Percentiles rank a stretch among this genome's conserved stretches.
Conservation (phyloP, 208 protist species). For the Kentomonas sorsogonicus region DNA sequence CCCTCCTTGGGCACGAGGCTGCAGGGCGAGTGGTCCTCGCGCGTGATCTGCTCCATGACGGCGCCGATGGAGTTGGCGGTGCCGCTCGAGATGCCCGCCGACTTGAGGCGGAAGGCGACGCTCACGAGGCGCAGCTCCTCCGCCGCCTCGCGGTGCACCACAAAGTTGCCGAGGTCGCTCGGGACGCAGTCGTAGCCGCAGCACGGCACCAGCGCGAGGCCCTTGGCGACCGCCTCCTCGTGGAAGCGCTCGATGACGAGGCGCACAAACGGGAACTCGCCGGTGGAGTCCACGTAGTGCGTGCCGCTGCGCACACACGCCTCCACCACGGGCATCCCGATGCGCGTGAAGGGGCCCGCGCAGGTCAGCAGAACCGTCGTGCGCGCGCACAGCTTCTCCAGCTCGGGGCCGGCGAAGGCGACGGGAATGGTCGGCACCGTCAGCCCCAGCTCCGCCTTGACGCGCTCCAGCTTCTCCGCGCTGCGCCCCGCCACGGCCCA, state of each 20-base stretch:
- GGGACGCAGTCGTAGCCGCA: slow-evolving; percentile 90
- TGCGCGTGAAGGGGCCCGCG: slow-evolving; percentile 74
- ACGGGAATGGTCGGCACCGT: slow-evolving; percentile 35
- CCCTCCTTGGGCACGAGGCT: slow-evolving; percentile 34
- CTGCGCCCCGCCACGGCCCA: slow-evolving; percentile 83
- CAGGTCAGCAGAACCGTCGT: slow-evolving; percentile 61
- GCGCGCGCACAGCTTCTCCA: slow-evolving; percentile 43
- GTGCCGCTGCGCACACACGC: slow-evolving; percentile 71
- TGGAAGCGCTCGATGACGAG: slow-evolving; percentile 59
- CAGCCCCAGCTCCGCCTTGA: slow-evolving; percentile 46
- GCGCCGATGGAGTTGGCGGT: slow-evolving; percentile 50
- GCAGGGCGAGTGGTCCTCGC: slow-evolving; percentile 31
- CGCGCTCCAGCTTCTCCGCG: slow-evolving; percentile 41
- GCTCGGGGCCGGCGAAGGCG: slow-evolving; percentile 30
- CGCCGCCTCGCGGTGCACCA: slow-evolving; percentile 40
- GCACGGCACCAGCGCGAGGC: slow-evolving; percentile 62
- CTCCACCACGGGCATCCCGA: slow-evolving; percentile 84
- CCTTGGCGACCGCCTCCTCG: slow-evolving; percentile 48
- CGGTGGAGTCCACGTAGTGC: slow-evolving; percentile 91
- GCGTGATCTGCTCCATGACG: slow-evolving; percentile 20
- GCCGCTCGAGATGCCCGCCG: slow-evolving; percentile 49
- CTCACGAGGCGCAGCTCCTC: slow-evolving; percentile 42
- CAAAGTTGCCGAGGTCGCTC: slow-evolving; percentile 80
- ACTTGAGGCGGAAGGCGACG: slow-evolving; percentile 28
- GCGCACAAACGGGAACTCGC: slow-evolving; percentile 80